Evolutionary conservation across 2,329 filamentous ascomycete species (phyloP).

Genomic region (Cordyceps militaris): DNA sequence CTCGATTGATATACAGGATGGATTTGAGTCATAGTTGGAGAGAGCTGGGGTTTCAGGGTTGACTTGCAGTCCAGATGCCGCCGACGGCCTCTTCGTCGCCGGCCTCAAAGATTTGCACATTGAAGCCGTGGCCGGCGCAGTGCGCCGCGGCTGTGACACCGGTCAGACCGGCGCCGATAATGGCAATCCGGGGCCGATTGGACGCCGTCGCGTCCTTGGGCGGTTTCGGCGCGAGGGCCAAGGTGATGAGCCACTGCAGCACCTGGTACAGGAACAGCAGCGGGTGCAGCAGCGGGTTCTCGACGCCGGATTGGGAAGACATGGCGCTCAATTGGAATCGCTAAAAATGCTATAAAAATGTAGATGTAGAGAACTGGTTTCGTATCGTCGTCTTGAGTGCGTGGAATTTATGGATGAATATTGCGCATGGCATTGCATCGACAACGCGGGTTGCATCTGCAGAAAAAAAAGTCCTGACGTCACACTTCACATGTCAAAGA

Average conservation of each 20-base stretch:
- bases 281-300: slow-evolving; percentile 42
- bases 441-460: neutral
- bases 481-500: slow-evolving; percentile 16
- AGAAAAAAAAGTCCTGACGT: slow-evolving; percentile 20
- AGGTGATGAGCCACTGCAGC: slow-evolving; percentile 56
- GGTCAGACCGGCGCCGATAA: slow-evolving; percentile 66
- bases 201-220: slow-evolving; percentile 52
- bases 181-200: slow-evolving; percentile 57
- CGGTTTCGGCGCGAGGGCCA: slow-evolving; percentile 61
- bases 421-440: slow-evolving; percentile 1
- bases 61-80: slow-evolving; percentile 70
- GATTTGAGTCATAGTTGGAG: neutral
- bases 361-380: neutral
- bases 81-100: slow-evolving; percentile 59
- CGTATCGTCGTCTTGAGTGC: too few species aligned
- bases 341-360: neutral
- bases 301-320: slow-evolving; percentile 24
- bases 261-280: slow-evolving; percentile 58
- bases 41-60: neutral
- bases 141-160: slow-evolving; percentile 74
- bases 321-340: slow-evolving; percentile 19
- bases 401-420: neutral
- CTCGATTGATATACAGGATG: neutral
- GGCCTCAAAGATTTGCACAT: slow-evolving; percentile 72
- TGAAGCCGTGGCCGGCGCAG: slow-evolving; percentile 78